A percentile compares a stretch with the other conserved stretches of the same genome.
Conservation (phyloP, 441 rosid genomes). For the Pelargonium fulgidum region DNA sequence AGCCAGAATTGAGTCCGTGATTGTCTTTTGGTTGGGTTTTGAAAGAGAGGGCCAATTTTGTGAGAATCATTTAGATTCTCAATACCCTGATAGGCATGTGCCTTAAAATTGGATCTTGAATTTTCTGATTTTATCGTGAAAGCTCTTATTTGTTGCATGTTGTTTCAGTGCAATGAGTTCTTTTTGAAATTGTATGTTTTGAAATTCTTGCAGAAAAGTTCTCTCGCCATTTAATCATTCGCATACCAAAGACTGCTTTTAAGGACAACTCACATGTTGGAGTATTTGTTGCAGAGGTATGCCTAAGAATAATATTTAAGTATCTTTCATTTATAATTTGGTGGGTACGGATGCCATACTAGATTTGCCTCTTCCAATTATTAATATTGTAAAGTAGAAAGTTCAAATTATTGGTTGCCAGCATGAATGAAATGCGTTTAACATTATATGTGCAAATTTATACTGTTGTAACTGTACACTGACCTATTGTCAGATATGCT, state of each 20-base stretch:
- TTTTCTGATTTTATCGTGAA: not conserved
- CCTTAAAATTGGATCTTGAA: not conserved
- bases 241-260: constrained; percentile 72
- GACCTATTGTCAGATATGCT: constrained; percentile 55
- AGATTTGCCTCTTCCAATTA: not conserved
- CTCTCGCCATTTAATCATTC: constrained; percentile 75
- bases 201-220: constrained; percentile 60
- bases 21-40: not conserved
- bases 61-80: not conserved
- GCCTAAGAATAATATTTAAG: constrained; percentile 11
- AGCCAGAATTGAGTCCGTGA: not conserved
- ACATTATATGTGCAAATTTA: not conserved
- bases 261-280: constrained; percentile 91
- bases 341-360: not conserved
- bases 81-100: not conserved
- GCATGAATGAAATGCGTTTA: not conserved
- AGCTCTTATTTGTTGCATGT: not conserved
- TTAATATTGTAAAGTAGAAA: not conserved
- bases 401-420: not conserved
- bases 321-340: not conserved
- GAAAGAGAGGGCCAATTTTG: not conserved
- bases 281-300: constrained; percentile 92
- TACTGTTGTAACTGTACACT: constrained; percentile 13
- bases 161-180: not conserved
- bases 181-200: not conserved